Evolutionary conservation across 2,329 filamentous ascomycete species (phyloP).

Genomic region (Emydomyces testavorans): DNA sequence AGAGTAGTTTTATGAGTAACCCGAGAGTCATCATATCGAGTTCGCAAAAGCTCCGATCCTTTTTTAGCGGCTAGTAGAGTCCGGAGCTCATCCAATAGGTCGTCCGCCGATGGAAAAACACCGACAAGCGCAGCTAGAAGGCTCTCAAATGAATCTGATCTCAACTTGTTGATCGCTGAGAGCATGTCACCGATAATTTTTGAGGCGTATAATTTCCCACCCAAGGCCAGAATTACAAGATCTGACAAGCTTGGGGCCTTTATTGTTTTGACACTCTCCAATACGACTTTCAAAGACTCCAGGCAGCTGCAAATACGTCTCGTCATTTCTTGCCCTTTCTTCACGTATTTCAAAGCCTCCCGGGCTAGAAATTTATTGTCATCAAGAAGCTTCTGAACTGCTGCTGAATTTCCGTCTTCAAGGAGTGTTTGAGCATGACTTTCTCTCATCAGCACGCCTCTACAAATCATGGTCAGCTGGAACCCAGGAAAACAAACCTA

Average conservation of each 20-base stretch:
- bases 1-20: constrained; percentile 46
- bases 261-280: constrained; percentile 22
- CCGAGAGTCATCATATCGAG: constrained; percentile 59
- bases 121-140: constrained; percentile 32
- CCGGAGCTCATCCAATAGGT: constrained; percentile 39
- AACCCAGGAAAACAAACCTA: constrained; percentile 23
- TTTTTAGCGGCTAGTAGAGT: constrained; percentile 38
- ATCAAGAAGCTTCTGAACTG: constrained; percentile 39
- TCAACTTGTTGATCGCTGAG: constrained; percentile 40
- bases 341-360: constrained; percentile 31
- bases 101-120: constrained; percentile 29
- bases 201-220: constrained; percentile 44
- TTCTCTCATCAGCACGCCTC: constrained; percentile 15
- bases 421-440: constrained; percentile 36
- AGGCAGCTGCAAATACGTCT: constrained; percentile 27
- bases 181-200: constrained; percentile 43
- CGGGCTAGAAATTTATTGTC: constrained; percentile 40
- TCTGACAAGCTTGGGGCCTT: constrained; percentile 28
- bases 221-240: constrained; percentile 34
- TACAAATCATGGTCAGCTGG: neutral
- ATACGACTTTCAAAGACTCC: constrained; percentile 21
- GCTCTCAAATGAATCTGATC: constrained; percentile 39
- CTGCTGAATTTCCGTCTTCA: constrained; percentile 24
- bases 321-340: constrained; percentile 32
- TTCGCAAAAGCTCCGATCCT: constrained; percentile 49